Evolutionary conservation across 495 filamentous ascomycete species (phyloP), one percentile per base, ranked within the genome.

Genomic region (Stereocaulon alpinum): DNA sequence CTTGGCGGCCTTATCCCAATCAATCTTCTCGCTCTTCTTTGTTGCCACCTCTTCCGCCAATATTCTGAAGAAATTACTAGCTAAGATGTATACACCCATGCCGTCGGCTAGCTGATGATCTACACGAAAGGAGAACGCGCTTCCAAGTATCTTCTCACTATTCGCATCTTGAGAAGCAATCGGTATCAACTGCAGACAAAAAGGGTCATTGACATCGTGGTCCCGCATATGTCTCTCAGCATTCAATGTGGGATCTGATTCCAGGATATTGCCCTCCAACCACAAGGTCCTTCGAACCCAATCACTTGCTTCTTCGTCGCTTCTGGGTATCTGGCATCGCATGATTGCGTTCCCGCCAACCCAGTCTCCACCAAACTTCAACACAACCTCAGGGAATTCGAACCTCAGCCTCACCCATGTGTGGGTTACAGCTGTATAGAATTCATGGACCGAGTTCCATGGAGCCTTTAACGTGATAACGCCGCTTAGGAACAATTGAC

Each of bases 401-500:
- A 12, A 59, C 30, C 47, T 48, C 18, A 59, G 12, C 27, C 37
- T 59, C 34, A 59, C 12, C 56, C 56, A 42, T 1, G 56, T 34
- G 10, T 29, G 11, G 18, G 7, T 22, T 11, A 20, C 56, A 6
- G 45, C 47, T 24, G 7, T 41, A 7, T 12, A 6, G 18, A 59
- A 59, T 20, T n/a, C 12, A 0, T 24, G 7, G 27, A n/a, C 9
- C 15, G 30, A 52, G 1, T 17, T 18, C 30, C 18, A 11, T 18
- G 30, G 17, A 12, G 7, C 20, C 18, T 18, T n/a, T 17, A 52
- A 37, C 2, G 49, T 52, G 7, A 52, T 4, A 3, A 3, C 32
- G 5, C 56, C 56, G 20, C 47, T 59, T 2, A 59, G 37, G 34
- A 59, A 59, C 22, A 59, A 29, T 49, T 59, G 45, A 6, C 47